A percentile compares a stretch with the other conserved stretches of the same genome.
These are phyloP conservation scores for Boeremia exigua DNA, from an alignment of 2,329 filamentous ascomycete species.

Conservation along the genomic window DNA sequence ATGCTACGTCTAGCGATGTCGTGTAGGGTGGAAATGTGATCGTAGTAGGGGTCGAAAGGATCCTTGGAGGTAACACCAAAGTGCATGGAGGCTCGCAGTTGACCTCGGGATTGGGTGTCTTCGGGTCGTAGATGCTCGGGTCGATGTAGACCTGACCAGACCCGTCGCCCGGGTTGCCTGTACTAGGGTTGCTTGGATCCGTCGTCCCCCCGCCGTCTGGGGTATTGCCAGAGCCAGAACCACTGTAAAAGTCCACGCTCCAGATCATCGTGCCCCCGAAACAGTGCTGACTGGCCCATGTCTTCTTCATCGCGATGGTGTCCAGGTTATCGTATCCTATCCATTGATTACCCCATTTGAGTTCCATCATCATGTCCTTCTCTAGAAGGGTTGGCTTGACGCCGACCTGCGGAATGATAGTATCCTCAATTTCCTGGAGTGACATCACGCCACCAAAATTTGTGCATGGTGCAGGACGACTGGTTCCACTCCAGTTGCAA, in stretches of 20 bases:
- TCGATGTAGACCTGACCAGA: conserved; percentile 4
- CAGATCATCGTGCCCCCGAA: conserved; percentile 24
- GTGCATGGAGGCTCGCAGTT: conserved; percentile 8
- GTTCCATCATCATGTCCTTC: conserved; percentile 41
- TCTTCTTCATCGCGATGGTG: conserved; percentile 54
- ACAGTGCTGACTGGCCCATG: not conserved
- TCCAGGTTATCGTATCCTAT: conserved; percentile 49
- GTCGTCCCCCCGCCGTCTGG: not conserved
- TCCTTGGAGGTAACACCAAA: conserved; percentile 8
- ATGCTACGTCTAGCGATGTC: not conserved
- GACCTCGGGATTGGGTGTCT: not conserved
- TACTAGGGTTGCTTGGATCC: too few species aligned
- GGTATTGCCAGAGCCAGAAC: not conserved
- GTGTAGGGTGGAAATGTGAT: conserved; percentile 4
- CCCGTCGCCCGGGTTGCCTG: too few species aligned
- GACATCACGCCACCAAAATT: not conserved
- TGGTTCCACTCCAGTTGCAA: not conserved
- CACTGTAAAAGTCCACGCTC: conserved; percentile 21
- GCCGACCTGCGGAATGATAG: not conserved
- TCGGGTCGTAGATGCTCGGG: not conserved
- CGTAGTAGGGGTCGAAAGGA: conserved; percentile 5
- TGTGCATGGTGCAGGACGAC: not conserved
- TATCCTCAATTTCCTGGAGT: not conserved
- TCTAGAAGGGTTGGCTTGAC: not conserved
- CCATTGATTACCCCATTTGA: conserved; percentile 45